These are phyloP conservation scores for Pterocarpus santalinus DNA, from an alignment of 306 rosid genomes.

Conservation along the genomic window DNA sequence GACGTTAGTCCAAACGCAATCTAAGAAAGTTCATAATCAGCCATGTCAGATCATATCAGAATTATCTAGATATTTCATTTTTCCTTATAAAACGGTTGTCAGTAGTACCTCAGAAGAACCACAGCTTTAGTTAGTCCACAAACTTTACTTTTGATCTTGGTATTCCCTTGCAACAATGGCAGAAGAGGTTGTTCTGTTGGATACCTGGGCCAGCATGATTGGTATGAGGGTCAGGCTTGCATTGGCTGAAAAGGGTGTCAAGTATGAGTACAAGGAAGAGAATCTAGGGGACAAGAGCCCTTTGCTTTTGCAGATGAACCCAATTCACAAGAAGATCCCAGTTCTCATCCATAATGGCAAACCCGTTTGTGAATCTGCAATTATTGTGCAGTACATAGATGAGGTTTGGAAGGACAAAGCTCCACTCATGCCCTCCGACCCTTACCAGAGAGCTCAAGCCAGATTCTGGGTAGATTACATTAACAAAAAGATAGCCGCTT, in stretches of 20 bases:
- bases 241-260: slow-evolving; percentile 45
- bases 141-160: too few species aligned
- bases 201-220: slow-evolving; percentile 40
- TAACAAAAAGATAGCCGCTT: slow-evolving; percentile 37
- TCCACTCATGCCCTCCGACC: slow-evolving; percentile 38
- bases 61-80: too few species aligned
- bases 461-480: slow-evolving; percentile 53
- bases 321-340: slow-evolving; percentile 57
- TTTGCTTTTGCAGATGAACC: slow-evolving; percentile 54
- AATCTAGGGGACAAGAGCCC: slow-evolving; percentile 36
- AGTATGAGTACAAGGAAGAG: slow-evolving; percentile 48
- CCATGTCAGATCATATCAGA: too few species aligned
- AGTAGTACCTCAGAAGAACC: too few species aligned
- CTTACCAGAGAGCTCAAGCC: slow-evolving; percentile 50
- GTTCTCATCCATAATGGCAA: slow-evolving; percentile 61
- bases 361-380: slow-evolving; percentile 43
- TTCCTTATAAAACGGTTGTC: too few species aligned
- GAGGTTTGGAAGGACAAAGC: slow-evolving; percentile 44
- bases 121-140: too few species aligned
- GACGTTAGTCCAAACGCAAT: too few species aligned
- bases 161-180: not conserved
- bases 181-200: slow-evolving; percentile 51
- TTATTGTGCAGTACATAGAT: slow-evolving; percentile 48
- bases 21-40: too few species aligned
- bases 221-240: slow-evolving; percentile 48